Conservation (phyloP, 805 yeast species). For the Spencermartinsiella europaea region DNA sequence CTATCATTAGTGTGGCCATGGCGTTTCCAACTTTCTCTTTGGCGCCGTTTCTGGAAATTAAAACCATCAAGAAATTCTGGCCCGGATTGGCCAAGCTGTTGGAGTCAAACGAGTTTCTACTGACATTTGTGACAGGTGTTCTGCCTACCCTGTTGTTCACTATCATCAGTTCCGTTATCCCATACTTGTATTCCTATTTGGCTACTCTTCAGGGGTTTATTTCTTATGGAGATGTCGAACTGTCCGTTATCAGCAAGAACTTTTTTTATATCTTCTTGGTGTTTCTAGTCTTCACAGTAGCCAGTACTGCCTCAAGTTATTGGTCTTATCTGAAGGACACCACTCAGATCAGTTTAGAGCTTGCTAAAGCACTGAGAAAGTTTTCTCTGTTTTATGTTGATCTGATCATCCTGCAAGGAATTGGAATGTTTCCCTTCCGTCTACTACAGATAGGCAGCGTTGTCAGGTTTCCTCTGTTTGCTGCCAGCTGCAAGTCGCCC, state of each 20-base stretch:
- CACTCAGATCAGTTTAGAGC: conserved; percentile 76
- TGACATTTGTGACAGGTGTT: conserved; percentile 76
- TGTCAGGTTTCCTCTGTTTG: conserved; percentile 65
- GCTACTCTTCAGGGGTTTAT: conserved; percentile 83
- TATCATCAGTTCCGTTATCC: conserved; percentile 72
- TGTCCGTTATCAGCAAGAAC: conserved; percentile 85
- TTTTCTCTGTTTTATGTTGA: conserved; percentile 88
- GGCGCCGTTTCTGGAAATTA: conserved; percentile 74
- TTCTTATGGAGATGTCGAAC: conserved; percentile 88
- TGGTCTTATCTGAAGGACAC: conserved; percentile 84
- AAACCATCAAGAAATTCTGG: conserved; percentile 74
- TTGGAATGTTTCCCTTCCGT: conserved; percentile 88
- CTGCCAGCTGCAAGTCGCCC: conserved; percentile 67
- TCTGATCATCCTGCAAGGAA: conserved; percentile 68
- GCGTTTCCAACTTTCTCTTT: conserved; percentile 79
- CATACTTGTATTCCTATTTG: conserved; percentile 79
- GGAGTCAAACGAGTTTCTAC: conserved; percentile 62
- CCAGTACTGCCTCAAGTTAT: conserved; percentile 81
- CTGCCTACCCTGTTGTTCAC: conserved; percentile 91
- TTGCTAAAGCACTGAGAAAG: conserved; percentile 76
- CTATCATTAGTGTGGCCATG: conserved; percentile 64
- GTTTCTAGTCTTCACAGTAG: conserved; percentile 88
- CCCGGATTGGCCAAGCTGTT: conserved; percentile 73
- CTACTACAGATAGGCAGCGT: conserved; percentile 76
- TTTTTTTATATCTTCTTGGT: conserved; percentile 91